Base-by-base conservation (phyloP, 805 yeast genomes). In the Ogataea siamensis region DNA sequence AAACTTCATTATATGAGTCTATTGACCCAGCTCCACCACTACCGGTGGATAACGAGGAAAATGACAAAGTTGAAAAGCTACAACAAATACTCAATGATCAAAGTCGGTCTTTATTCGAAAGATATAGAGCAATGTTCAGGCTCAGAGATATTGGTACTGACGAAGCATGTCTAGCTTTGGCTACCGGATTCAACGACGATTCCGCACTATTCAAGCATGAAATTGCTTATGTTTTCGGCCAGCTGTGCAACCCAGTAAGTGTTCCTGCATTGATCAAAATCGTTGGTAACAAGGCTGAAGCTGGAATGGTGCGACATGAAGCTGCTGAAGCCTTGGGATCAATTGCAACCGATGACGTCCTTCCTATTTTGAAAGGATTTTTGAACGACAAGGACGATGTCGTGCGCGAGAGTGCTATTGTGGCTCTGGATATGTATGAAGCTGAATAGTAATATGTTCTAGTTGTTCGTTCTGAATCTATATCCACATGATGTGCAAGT, bases 21-120 rank as follows among this genome's bases (percentile, higher is more conserved):
- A 84, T 93, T 46, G 99, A 93, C 59, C 99, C 99, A 31, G 99
- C 99, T 16, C 99, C 99, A 38, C 98, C 99, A 7, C 67, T 93
- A 61, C 81, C 96, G n/a, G 57, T 79, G 31, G 54, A 52, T 33
- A 64, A 58, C 34, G 40, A 42, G 12, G 67, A 69, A 32, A 69
- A 71, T 12, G 76, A 76, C 51, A 75, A 80, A 55, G 71, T 91
- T 32, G 79, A 71, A 13, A 79, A 80, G 55, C 73, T 93, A 53
- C 76, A 80, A 56, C 54, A 55, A 21, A 73, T 85, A 40, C 73
- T 93, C 56, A 87, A 86, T 58, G 83, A 87, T 62, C 89, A 85
- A 61, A 60, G 64, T 1, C 73, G 73, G 54, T 85, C 97, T 11
- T 72, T 93, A 50, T 93, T 93, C 60, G 89, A 88, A 66, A 80